A percentile compares a stretch with the other conserved stretches of the same genome.
phyloP scores from a whole-genome alignment of 306 rosid species.

The Amphicarpaea edgeworthii region DNA sequence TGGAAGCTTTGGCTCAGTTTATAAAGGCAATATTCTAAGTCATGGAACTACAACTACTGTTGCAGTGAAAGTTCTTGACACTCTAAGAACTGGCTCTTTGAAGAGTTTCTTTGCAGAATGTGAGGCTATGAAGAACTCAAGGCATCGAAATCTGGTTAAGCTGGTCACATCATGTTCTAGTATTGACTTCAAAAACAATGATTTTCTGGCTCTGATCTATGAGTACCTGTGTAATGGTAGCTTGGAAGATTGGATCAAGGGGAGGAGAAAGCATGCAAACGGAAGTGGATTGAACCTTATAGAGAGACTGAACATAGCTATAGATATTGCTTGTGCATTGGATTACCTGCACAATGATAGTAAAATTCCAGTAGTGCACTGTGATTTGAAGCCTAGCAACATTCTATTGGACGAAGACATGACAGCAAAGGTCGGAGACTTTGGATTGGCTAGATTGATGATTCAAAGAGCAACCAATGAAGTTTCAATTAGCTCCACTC shows the following conservation, averaged over 20 bases:
- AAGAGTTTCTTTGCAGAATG: too few relatives aligned
- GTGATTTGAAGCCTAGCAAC: slow-evolving; percentile 86
- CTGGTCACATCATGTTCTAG: too few relatives aligned
- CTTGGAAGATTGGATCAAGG: slow-evolving; percentile 73
- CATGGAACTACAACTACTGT: slow-evolving; percentile 54
- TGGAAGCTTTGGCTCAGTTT: slow-evolving; percentile 78
- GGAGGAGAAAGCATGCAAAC: slow-evolving; percentile 53
- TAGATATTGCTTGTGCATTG: slow-evolving; percentile 70
- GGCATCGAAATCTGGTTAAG: too few relatives aligned
- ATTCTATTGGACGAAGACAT: slow-evolving; percentile 67
- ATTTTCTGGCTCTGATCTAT: too few relatives aligned
- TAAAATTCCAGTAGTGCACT: slow-evolving; percentile 72
- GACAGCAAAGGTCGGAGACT: slow-evolving; percentile 82
- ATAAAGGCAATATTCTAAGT: slow-evolving; percentile 61
- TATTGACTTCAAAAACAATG: too few relatives aligned
- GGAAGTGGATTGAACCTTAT: slow-evolving; percentile 58
- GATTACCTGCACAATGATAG: slow-evolving; percentile 78
- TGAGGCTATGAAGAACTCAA: too few relatives aligned
- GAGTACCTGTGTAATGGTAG: too few relatives aligned
- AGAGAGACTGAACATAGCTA: slow-evolving; percentile 70
- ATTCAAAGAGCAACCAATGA: slow-evolving; percentile 51
- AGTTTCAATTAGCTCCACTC: slow-evolving; percentile 59
- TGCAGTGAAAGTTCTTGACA: slow-evolving; percentile 79
- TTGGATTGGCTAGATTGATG: slow-evolving; percentile 72
- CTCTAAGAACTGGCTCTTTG: slow-evolving; percentile 34